phyloP scores from a whole-genome alignment of 257 asterid genomes.

The Cinchona pubescens region DNA sequence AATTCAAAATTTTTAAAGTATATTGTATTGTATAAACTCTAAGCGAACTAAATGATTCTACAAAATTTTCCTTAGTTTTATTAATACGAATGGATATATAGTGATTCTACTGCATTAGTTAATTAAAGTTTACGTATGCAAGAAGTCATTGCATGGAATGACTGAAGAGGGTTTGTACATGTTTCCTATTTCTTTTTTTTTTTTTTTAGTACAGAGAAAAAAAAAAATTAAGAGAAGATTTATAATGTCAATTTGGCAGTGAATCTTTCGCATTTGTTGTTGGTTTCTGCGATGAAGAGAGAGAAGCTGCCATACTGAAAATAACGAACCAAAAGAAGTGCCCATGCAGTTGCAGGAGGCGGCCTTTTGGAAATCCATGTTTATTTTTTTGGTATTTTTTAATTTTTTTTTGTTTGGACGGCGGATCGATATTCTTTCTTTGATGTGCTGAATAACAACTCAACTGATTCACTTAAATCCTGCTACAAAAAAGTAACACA shows the following conservation, averaged over 20 bases:
- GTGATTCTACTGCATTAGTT: too few species aligned
- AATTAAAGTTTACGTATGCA: too few species aligned
- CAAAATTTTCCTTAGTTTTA: too few species aligned
- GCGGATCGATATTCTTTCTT: neutral
- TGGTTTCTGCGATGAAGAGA: neutral
- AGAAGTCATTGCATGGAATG: too few species aligned
- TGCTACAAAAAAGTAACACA: neutral
- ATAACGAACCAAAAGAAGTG: neutral
- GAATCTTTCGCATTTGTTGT: neutral
- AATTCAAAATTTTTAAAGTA: too few species aligned
- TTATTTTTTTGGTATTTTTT: neutral
- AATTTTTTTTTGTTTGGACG: neutral
- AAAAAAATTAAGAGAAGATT: too few species aligned
- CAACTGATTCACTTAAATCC: neutral
- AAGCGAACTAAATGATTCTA: too few species aligned
- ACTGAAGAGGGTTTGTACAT: too few species aligned
- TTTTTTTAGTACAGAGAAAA: too few species aligned
- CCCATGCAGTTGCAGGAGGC: neutral
- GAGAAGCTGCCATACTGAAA: neutral
- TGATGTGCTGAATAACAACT: neutral
- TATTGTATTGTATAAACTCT: too few species aligned
- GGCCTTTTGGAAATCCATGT: neutral
- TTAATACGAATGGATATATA: too few species aligned
- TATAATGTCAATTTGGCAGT: neutral
- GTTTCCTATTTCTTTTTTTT: too few species aligned